phyloP scores from a whole-genome alignment of 352 stramenopile species.

The Globisporangium viniferum region DNA sequence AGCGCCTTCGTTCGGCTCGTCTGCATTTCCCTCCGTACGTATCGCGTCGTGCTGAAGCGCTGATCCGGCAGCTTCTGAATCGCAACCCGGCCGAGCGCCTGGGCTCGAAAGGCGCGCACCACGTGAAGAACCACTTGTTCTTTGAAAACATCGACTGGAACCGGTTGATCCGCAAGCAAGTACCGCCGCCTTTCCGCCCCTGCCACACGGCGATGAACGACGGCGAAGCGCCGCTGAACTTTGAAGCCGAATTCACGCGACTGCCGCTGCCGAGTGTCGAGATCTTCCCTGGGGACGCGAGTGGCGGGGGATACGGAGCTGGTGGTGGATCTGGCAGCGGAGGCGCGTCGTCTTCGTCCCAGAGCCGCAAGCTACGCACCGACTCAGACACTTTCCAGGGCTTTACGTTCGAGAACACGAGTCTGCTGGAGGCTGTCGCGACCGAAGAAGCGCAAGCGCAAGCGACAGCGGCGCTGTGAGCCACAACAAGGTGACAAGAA shows the following conservation, averaged over 20 bases:
- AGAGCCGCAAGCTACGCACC: constrained; percentile 24
- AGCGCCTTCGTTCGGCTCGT: constrained; percentile 70
- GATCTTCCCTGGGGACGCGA: constrained; percentile 8
- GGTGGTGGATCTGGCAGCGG: constrained; percentile 1
- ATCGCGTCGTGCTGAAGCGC: constrained; percentile 60
- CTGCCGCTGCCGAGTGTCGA: constrained; percentile 77
- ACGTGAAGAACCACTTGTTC: constrained; percentile 75
- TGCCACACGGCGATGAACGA: constrained; percentile 72
- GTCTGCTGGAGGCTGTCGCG: constrained; percentile 52
- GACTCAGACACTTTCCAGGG: constrained; percentile 80
- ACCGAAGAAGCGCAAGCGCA: constrained; percentile 10
- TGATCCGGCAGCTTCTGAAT: constrained; percentile 83
- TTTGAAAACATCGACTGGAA: constrained; percentile 80
- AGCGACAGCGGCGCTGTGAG: neutral
- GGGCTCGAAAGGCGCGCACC: constrained; percentile 58
- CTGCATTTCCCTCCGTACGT: constrained; percentile 86
- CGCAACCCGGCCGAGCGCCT: constrained; percentile 68
- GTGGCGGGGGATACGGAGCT: constrained; percentile 1
- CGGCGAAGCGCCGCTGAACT: constrained; percentile 76
- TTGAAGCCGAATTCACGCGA: constrained; percentile 83
- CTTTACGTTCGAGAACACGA: constrained; percentile 78
- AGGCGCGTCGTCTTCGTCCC: constrained; percentile 15
- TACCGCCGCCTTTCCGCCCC: constrained; percentile 67
- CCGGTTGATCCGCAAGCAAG: constrained; percentile 51
- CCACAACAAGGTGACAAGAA: neutral